Evolutionary conservation across 306 rosid species (phyloP), one percentile per base, ranked within the genome.

Genomic region (Gillenia trifoliata): DNA sequence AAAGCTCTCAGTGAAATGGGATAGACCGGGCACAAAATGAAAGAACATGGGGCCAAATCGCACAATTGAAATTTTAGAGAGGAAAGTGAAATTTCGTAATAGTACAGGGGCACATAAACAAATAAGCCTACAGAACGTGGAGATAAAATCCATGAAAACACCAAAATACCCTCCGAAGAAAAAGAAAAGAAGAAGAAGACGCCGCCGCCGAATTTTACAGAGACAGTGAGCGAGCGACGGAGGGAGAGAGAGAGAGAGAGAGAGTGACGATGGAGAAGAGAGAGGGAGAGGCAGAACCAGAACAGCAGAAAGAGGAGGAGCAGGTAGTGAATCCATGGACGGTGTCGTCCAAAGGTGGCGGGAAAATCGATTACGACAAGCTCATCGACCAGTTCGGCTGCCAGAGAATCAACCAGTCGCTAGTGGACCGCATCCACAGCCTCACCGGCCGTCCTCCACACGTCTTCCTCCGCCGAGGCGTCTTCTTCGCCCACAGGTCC

Each of bases 381-480:
- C 97, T 92, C 79, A 86, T 95, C 25, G 99, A 92, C 61, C 93
- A 91, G 38, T 95, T 95, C 68, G 99, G 98, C 8, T 95, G 98
- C 73, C 94, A 90, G 79, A 84, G 91, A 56, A 89, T 95, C 66
- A 87, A 92, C 40, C 77, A 77, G 1, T 49, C 89, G 5, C 84
- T 86, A 62, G 31, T 95, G 69, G 84, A 88, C 20, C 92, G 90
- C 22, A 86, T 92, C 20, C 85, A 84, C 28, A 87, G 87, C 10
- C 87, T 95, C 68, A 95, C 99, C 63, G 81, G 91, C 62, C 93
- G 83, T 7, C 71, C 88, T 19, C 81, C 98, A 16, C 99, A 92
- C 70, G 87, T 88, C 40, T 92, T 95, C 82, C 98, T 90, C 77
- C 91, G 98, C 74, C 99, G 98, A 12, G 91, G 86, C 65, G 98